Conservation (phyloP, 164 flowering plant species). For the Vitis rotundifolia region DNA sequence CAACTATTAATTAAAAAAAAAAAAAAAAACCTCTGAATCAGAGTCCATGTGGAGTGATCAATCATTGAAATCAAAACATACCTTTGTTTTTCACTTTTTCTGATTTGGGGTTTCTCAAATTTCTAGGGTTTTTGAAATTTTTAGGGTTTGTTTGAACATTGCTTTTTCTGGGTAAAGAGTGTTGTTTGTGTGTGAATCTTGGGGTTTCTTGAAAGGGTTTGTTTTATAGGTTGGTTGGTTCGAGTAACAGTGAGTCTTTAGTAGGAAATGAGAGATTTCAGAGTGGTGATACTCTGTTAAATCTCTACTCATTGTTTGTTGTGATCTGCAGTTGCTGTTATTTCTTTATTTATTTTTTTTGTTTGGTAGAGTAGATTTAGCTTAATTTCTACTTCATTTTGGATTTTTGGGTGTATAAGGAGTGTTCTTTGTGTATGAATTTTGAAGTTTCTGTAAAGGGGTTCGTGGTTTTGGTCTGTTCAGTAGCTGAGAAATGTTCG, state of each 20-base stretch:
- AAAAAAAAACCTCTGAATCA: slow-evolving; percentile 13
- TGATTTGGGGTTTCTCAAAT: slow-evolving; percentile 2
- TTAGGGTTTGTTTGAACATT: not conserved
- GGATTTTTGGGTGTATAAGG: not conserved
- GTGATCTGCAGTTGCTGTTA: no score
- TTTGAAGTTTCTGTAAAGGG: slow-evolving; percentile 7
- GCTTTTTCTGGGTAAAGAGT: not conserved
- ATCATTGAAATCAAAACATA: slow-evolving; percentile 26
- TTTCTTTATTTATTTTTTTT: not conserved
- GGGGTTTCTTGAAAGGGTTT: not conserved
- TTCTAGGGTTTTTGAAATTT: slow-evolving; percentile 11
- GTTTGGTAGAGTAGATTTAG: not conserved
- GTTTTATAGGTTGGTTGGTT: not conserved
- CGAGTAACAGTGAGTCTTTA: not conserved
- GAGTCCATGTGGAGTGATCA: slow-evolving; percentile 18
- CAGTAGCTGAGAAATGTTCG: slow-evolving; percentile 26
- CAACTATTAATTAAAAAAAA: no score
- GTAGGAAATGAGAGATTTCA: not conserved
- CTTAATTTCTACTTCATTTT: slow-evolving; percentile 1
- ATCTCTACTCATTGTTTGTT: no score
- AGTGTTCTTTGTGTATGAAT: not conserved
- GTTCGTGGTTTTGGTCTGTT: not conserved
- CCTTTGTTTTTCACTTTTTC: slow-evolving; percentile 2
- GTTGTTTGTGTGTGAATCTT: not conserved
- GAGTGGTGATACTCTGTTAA: not conserved